Evolutionary conservation across 495 filamentous ascomycete species (phyloP).

Genomic region (Durotheca rogersii): DNA sequence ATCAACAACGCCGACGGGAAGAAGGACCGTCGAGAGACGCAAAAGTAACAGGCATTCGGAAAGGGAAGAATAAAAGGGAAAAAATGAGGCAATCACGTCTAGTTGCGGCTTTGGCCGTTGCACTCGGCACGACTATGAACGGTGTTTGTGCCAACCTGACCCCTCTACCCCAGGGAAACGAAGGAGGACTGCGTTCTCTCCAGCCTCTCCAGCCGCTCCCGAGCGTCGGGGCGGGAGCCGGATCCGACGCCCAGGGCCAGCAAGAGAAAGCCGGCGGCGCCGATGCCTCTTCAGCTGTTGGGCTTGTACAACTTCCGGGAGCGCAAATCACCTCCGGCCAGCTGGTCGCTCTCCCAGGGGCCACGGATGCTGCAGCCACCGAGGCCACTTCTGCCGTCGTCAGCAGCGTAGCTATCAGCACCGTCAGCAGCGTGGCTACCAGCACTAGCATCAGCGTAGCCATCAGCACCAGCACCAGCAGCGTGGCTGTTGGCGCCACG

Average conservation of each 20-base stretch:
- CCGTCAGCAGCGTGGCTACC: not conserved
- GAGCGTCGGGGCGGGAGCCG: constrained; percentile 1
- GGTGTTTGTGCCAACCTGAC: constrained; percentile 11
- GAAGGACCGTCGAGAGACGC: not conserved
- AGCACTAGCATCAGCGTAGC: not conserved
- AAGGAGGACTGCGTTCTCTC: not conserved
- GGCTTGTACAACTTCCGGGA: constrained; percentile 13
- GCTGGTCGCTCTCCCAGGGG: constrained; percentile 19
- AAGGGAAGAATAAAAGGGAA: constrained; percentile 1
- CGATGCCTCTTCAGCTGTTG: constrained; percentile 1
- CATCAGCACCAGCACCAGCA: constrained; percentile 5
- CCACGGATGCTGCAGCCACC: not conserved
- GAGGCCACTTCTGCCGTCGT: not conserved
- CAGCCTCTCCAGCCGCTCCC: constrained; percentile 6
- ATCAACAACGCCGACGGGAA: constrained; percentile 2
- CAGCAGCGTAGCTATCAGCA: constrained; percentile 2
- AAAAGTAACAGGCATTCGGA: not conserved
- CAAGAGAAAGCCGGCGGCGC: not conserved
- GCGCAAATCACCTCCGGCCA: constrained; percentile 21
- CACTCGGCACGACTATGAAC: constrained; percentile 13
- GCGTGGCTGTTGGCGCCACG: too few species aligned
- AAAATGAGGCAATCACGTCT: constrained; percentile 22
- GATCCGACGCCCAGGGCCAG: not conserved
- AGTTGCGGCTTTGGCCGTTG: constrained; percentile 11
- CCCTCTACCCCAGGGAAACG: constrained; percentile 3